Percentiles rank a stretch among this genome's conserved stretches.
phyloP scores from a whole-genome alignment of 805 yeast species.

The Blastobotrys parvus region DNA sequence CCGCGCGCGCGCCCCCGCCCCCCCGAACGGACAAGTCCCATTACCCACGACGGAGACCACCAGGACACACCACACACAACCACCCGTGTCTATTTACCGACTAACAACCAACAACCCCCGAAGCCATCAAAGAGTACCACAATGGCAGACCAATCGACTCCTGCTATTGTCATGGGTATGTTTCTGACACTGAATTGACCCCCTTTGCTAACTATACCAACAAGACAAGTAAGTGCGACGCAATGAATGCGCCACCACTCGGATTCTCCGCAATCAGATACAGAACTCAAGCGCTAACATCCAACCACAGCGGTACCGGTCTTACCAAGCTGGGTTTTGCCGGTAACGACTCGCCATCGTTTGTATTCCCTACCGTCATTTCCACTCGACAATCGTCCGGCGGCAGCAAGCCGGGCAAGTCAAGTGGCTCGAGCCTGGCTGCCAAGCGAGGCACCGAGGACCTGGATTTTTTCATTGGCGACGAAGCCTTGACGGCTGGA shows the following conservation, averaged over 20 bases:
- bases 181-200: constrained; percentile 17
- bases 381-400: constrained; percentile 44
- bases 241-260: too few relatives aligned
- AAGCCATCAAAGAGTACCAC: too few relatives aligned
- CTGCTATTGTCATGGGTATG: constrained; percentile 94
- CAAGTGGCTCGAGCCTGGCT: constrained; percentile 39
- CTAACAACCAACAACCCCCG: too few relatives aligned
- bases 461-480: constrained; percentile 89
- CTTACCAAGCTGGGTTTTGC: constrained; percentile 96
- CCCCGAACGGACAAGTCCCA: too few relatives aligned
- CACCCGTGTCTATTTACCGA: too few relatives aligned
- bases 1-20: too few relatives aligned
- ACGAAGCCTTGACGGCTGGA: constrained; percentile 89
- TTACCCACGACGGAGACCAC: too few relatives aligned
- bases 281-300: too few relatives aligned
- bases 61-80: too few relatives aligned
- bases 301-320: constrained; percentile 79
- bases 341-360: constrained; percentile 96
- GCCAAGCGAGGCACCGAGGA: constrained; percentile 88
- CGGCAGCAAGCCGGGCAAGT: constrained; percentile 28
- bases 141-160: constrained; percentile 32
- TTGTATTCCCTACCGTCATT: constrained; percentile 95
- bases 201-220: constrained; percentile 2
- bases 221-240: constrained; percentile 28
- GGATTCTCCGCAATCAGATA: too few relatives aligned